phyloP scores from a whole-genome alignment of 2,329 filamentous ascomycete genomes.

The Ascochyta koolunga region DNA sequence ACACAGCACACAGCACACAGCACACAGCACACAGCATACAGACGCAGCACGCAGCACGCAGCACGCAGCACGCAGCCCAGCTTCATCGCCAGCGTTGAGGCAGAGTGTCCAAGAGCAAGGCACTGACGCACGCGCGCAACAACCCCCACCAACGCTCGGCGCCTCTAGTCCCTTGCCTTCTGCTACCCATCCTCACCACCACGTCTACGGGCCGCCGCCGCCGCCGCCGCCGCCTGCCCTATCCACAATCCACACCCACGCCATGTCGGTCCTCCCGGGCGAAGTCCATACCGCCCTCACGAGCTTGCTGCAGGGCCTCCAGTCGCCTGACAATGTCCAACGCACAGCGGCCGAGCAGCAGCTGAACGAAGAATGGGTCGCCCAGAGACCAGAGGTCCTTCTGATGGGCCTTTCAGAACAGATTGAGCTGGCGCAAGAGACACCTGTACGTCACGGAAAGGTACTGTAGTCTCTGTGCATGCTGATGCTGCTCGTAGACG shows the following conservation, averaged over 20 bases:
- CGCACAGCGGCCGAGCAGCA: slow-evolving; percentile 89
- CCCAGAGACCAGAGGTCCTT: slow-evolving; percentile 79
- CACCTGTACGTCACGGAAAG: slow-evolving; percentile 62
- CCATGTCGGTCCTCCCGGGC: slow-evolving; percentile 84
- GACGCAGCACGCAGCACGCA: not conserved
- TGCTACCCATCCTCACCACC: slow-evolving; percentile 4
- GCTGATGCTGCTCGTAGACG: slow-evolving; percentile 60
- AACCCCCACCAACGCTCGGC: slow-evolving; percentile 3
- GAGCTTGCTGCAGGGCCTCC: slow-evolving; percentile 85
- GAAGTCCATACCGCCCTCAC: slow-evolving; percentile 84
- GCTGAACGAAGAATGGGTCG: slow-evolving; percentile 88
- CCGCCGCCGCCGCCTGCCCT: slow-evolving; percentile 27
- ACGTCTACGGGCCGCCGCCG: slow-evolving; percentile 27
- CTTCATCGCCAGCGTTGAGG: slow-evolving; percentile 6
- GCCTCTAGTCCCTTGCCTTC: slow-evolving; percentile 11
- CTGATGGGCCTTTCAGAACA: slow-evolving; percentile 95
- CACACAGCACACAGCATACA: not conserved
- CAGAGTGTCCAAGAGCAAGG: slow-evolving; percentile 1
- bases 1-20: not conserved
- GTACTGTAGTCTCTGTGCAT: not conserved
- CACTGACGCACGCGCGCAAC: slow-evolving; percentile 7
- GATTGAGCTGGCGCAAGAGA: slow-evolving; percentile 76
- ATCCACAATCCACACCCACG: slow-evolving; percentile 26
- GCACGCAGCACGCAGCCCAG: not conserved
- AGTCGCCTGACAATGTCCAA: slow-evolving; percentile 85